A percentile compares a stretch with the other conserved stretches of the same genome.
These are phyloP conservation scores for Phyllosticta capitalensis DNA, from an alignment of 2,329 filamentous ascomycete genomes.

Conservation along the genomic window DNA sequence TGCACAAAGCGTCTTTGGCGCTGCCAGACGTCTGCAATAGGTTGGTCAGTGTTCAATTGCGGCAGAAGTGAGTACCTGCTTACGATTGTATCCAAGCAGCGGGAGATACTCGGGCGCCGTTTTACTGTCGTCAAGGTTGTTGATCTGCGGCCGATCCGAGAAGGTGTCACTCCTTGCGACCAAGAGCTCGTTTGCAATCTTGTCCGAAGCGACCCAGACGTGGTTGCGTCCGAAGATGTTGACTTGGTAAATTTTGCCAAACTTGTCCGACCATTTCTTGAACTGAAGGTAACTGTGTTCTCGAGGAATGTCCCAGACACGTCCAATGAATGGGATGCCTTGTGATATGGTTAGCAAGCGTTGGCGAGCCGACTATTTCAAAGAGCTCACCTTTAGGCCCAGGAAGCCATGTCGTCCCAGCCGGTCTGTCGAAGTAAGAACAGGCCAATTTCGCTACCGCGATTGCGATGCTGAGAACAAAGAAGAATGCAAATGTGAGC, in stretches of 20 bases:
- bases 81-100: slow-evolving; percentile 7
- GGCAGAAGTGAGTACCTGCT: background rate
- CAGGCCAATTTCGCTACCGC: background rate
- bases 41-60: background rate
- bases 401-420: background rate
- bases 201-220: slow-evolving; percentile 4
- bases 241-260: slow-evolving; percentile 4
- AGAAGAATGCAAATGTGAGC: background rate
- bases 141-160: slow-evolving; percentile 1
- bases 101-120: slow-evolving; percentile 5
- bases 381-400: background rate
- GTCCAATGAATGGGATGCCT: slow-evolving; percentile 4
- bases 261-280: slow-evolving; percentile 5
- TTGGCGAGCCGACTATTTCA: background rate
- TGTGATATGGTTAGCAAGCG: background rate
- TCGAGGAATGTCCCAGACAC: slow-evolving; percentile 6
- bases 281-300: background rate
- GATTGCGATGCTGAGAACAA: background rate
- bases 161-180: background rate
- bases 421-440: background rate
- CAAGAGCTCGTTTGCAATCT: slow-evolving; percentile 10
- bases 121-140: slow-evolving; percentile 1
- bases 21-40: slow-evolving; percentile 2
- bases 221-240: slow-evolving; percentile 7
- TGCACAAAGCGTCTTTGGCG: slow-evolving; percentile 8